Conservation (phyloP, 345 rosid genomes). For the Eucalyptus tenuipes region DNA sequence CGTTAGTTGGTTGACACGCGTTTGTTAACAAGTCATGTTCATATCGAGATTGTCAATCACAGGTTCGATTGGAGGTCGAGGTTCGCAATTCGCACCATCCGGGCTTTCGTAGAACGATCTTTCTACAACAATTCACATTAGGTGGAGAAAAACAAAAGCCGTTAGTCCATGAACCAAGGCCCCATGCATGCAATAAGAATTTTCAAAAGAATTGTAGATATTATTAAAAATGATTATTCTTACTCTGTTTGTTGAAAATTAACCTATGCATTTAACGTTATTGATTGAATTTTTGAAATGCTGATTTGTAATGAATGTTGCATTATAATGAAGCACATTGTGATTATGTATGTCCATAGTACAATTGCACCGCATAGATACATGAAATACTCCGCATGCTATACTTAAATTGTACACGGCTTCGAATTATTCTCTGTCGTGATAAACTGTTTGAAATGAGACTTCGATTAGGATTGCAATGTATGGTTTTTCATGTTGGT, state of each 20-base stretch:
- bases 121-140: too few species aligned
- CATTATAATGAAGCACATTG: background rate
- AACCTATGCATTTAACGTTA: background rate
- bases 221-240: background rate
- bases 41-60: too few species aligned
- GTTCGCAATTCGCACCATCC: too few species aligned
- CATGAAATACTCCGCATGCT: background rate
- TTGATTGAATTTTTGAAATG: background rate
- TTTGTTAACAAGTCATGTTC: too few species aligned
- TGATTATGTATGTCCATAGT: background rate
- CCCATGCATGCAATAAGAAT: background rate
- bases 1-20: too few species aligned
- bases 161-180: background rate
- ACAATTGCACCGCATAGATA: background rate
- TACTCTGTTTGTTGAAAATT: background rate
- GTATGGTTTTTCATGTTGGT: background rate
- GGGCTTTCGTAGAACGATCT: too few species aligned
- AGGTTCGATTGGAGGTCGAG: too few species aligned
- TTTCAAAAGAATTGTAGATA: background rate
- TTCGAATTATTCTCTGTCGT: background rate
- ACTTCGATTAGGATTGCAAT: background rate
- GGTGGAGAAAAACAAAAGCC: background rate
- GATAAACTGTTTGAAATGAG: background rate
- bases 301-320: background rate
- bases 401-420: background rate